phyloP scores from a whole-genome alignment of 352 stramenopile species.

The Bremia lactucae region DNA sequence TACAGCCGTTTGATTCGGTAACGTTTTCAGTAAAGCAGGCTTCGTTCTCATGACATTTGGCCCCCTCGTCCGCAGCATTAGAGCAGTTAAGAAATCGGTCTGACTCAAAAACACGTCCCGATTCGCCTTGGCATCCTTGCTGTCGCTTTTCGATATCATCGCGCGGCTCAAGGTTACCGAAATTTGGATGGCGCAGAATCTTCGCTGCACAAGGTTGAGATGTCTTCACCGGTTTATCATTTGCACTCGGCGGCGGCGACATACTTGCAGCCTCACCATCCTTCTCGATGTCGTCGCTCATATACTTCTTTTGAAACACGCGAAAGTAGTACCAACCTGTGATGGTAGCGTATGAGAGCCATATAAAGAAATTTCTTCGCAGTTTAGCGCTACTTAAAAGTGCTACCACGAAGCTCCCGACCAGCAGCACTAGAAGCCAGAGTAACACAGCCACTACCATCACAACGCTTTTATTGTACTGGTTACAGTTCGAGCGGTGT shows the following conservation, averaged over 20 bases:
- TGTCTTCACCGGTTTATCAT: not conserved
- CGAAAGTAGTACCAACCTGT: conserved; percentile 81
- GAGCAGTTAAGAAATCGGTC: conserved; percentile 31
- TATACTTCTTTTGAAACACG: conserved; percentile 55
- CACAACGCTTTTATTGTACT: too few species aligned
- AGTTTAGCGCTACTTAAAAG: conserved; percentile 35
- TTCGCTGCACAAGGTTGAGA: conserved; percentile 1
- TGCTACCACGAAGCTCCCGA: conserved; percentile 28
- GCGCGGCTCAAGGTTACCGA: conserved; percentile 42
- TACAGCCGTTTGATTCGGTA: conserved; percentile 17
- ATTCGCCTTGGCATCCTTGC: conserved; percentile 17
- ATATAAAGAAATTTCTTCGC: conserved; percentile 60
- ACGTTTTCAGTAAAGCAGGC: conserved; percentile 18
- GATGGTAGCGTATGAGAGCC: conserved; percentile 66
- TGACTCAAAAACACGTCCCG: conserved; percentile 34
- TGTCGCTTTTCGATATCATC: conserved; percentile 26
- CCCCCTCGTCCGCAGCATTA: conserved; percentile 28
- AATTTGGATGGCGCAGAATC: conserved; percentile 10
- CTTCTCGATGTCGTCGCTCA: conserved; percentile 5
- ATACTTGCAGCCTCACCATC: conserved; percentile 5
- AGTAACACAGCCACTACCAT: conserved; percentile 29
- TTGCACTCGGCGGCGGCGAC: conserved; percentile 4
- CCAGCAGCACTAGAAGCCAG: conserved; percentile 30
- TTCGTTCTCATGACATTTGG: conserved; percentile 23
- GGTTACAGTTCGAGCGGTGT: too few species aligned